A percentile compares a stretch with the other conserved stretches of the same genome.
Conservation (phyloP, 139 green algal genomes). For the Closterium sp. region DNA sequence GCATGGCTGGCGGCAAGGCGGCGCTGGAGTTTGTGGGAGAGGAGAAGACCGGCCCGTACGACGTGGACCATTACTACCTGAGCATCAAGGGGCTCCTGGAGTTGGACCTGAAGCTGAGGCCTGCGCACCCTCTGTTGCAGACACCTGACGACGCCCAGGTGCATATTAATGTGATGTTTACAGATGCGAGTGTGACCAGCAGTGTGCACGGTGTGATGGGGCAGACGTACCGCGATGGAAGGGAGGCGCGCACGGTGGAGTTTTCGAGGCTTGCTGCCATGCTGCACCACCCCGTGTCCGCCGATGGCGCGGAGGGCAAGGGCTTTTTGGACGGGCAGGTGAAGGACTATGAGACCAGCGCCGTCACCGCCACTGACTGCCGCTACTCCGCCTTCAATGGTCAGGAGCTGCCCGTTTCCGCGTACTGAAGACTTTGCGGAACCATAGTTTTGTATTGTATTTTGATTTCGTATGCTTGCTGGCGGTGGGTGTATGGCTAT, state of each 20-base stretch:
- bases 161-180: conserved; percentile 12
- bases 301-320: conserved; percentile 15
- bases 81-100: conserved; percentile 4
- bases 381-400: background rate
- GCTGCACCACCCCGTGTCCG: background rate
- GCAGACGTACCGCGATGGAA: background rate
- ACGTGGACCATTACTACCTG: background rate
- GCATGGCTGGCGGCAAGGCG: background rate
- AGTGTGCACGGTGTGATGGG: background rate
- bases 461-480: too few species aligned
- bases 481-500: too few species aligned
- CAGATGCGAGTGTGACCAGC: background rate
- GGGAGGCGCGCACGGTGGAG: background rate
- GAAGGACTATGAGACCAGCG: background rate
- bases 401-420: background rate
- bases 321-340: conserved; percentile 23
- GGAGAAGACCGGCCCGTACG: background rate
- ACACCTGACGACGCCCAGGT: conserved; percentile 13
- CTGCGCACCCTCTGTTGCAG: background rate
- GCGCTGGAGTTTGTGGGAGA: background rate
- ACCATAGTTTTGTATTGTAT: too few species aligned
- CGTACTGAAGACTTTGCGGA: background rate
- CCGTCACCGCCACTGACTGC: conserved; percentile 10
- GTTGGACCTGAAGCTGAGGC: background rate
- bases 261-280: background rate